Evolutionary conservation across 2,329 filamentous ascomycete genomes (phyloP).

Genomic region (Emydomyces testavorans): DNA sequence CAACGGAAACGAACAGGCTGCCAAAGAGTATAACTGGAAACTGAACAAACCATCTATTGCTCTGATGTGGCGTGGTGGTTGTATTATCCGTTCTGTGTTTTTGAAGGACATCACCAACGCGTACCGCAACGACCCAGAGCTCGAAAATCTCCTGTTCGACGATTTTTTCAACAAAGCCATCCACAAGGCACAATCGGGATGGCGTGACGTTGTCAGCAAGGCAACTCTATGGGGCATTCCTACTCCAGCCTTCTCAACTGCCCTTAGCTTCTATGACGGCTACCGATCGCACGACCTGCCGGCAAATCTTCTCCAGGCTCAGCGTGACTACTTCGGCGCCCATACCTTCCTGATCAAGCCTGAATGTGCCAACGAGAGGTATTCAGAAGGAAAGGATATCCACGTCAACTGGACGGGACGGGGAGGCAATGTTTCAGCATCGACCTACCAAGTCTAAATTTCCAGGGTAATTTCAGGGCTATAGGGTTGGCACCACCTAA

Average conservation of each 20-base stretch:
- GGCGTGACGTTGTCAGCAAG: conserved; percentile 86
- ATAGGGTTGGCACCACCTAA: no score
- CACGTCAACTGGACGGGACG: conserved; percentile 99
- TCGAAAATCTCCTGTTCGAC: conserved; percentile 97
- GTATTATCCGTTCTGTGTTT: conserved; percentile 99
- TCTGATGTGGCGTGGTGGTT: conserved; percentile 99
- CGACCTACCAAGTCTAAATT: conserved; percentile 96
- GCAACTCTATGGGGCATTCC: conserved; percentile 89
- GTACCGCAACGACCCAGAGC: conserved; percentile 85
- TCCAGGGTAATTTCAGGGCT: no score
- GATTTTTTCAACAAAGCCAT: conserved; percentile 99
- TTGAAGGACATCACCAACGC: conserved; percentile 98
- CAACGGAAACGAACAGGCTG: conserved; percentile 49
- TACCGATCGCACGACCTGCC: conserved; percentile 96
- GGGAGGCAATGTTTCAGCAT: conserved; percentile 92
- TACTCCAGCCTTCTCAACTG: conserved; percentile 90
- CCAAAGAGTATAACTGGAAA: conserved; percentile 94
- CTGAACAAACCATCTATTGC: conserved; percentile 99
- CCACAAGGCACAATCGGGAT: conserved; percentile 85
- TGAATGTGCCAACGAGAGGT: conserved; percentile 63
- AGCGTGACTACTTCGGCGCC: conserved; percentile 98
- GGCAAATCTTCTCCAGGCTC: conserved; percentile 95
- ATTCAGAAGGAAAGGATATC: conserved; percentile 74
- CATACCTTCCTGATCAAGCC: conserved; percentile 86
- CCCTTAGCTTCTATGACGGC: conserved; percentile 95